Base-by-base conservation (phyloP, 2,329 filamentous ascomycete species). In the Colletotrichum lindemuthianum region DNA sequence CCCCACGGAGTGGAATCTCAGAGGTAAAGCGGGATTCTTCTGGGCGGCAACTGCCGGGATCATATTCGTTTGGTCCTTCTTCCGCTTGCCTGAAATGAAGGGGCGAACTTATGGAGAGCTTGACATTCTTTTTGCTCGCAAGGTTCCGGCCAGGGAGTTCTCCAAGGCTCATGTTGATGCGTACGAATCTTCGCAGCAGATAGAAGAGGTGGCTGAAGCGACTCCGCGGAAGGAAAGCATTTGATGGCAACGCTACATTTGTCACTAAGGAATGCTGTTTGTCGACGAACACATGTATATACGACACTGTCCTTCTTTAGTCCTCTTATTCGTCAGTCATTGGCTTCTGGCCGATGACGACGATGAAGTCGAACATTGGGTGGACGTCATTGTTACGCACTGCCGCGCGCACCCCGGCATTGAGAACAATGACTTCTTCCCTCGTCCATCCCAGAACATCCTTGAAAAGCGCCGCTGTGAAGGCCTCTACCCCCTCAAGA, bases 81-180 rank as follows among this genome's bases (percentile, higher is more conserved):
- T 84, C 70, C 82, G 80, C 16, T 72, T 85, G 8, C 83, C 83
- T 6, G 85, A 87, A 72, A 81, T 83, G 0, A 81, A 81, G 45
- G 81, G 78, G 2, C 77, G 82, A 24, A 83, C 81, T 0, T 81
- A 84, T 49, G 82, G 84, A 68, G 84, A 87, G 72, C 75, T 87
- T 1, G 84, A 86, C 57, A 75, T 82, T 10, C 69, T 88, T 45
- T 87, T 87, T 70, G 77, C 80, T 45, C 73, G 73, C n/a, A 72
- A 69, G 40, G 72, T 78, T 4, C 66, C 76, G 2, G 78, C 80
- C 2, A 74, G 79, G 7, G 75, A 80, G 39, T 83, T 80, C 57
- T 63, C 74, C 1, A 68, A 57, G 33, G 75, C 73, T 1, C 71
- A 76, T 8, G 76, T 79, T 2, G 74, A 78, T 33, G 58, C 61